A percentile compares a stretch with the other conserved stretches of the same genome.
These are phyloP conservation scores for Candida wancherniae DNA, from an alignment of 805 yeast genomes.

Conservation along the genomic window DNA sequence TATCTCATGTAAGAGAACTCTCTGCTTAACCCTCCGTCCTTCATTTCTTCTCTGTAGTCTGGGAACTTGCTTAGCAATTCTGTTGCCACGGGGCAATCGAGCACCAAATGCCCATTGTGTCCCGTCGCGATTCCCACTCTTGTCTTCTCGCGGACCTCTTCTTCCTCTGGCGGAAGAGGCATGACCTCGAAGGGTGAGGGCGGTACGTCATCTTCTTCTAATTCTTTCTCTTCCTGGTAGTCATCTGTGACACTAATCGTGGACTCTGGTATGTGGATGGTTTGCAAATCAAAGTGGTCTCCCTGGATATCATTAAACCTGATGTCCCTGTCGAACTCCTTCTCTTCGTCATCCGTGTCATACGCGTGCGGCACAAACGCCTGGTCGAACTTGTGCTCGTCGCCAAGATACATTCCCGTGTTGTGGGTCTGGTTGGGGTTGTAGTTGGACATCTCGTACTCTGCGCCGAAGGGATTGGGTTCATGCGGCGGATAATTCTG, in stretches of 20 bases:
- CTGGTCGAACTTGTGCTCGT: slow-evolving; percentile 23
- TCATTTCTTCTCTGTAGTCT: slow-evolving; percentile 28
- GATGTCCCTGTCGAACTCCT: slow-evolving; percentile 36
- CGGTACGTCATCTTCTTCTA: too few species aligned
- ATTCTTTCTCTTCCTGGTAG: slow-evolving; percentile 14
- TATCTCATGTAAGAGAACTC: slow-evolving; percentile 61
- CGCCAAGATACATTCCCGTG: slow-evolving; percentile 6
- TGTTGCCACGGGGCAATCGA: slow-evolving; percentile 86
- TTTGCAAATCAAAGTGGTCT: slow-evolving; percentile 38
- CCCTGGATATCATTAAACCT: slow-evolving; percentile 38
- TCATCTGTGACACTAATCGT: slow-evolving; percentile 11
- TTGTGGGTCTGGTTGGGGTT: slow-evolving; percentile 3
- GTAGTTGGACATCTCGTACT: slow-evolving; percentile 23
- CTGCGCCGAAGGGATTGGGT: slow-evolving; percentile 25
- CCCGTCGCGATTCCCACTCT: slow-evolving; percentile 27
- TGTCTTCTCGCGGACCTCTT: slow-evolving; percentile 29
- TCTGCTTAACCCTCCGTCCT: slow-evolving; percentile 40
- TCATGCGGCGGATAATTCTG: slow-evolving; percentile 9
- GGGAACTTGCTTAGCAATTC: slow-evolving; percentile 47
- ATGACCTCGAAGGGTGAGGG: slow-evolving; percentile 28
- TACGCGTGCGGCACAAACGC: slow-evolving; percentile 43
- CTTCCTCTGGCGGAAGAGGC: slow-evolving; percentile 32
- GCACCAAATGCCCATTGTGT: slow-evolving; percentile 66
- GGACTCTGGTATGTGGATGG: slow-evolving; percentile 23
- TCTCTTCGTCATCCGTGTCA: slow-evolving; percentile 38